A percentile compares a stretch with the other conserved stretches of the same genome.
These are phyloP conservation scores for Lactarius akahatsu DNA, from an alignment of 768 basidiomycete genomes.

Conservation along the genomic window DNA sequence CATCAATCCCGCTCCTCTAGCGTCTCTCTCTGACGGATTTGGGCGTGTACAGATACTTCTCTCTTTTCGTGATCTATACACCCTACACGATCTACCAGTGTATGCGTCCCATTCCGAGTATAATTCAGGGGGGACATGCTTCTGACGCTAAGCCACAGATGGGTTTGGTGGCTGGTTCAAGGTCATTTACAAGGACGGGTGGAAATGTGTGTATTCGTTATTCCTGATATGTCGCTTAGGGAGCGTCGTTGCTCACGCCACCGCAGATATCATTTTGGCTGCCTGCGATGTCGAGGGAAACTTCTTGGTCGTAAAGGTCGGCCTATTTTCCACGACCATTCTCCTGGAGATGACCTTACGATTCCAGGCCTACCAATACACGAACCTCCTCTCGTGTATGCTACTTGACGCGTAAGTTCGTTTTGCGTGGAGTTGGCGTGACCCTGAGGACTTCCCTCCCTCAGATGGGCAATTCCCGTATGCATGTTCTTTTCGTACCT, in stretches of 20 bases:
- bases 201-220: conserved; percentile 66
- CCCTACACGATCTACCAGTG: conserved; percentile 90
- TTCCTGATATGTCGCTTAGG: neutral
- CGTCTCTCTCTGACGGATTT: neutral
- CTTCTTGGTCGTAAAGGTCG: conserved; percentile 76
- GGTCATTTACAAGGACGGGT: conserved; percentile 71
- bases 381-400: conserved; percentile 86
- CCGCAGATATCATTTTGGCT: conserved; percentile 70
- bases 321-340: conserved; percentile 7
- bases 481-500: conserved; percentile 83
- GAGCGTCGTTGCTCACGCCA: conserved; percentile 4
- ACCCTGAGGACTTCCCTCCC: conserved; percentile 5
- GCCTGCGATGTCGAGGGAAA: conserved; percentile 86
- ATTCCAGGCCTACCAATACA: conserved; percentile 75
- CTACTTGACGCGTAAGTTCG: conserved; percentile 76
- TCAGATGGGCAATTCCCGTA: conserved; percentile 84
- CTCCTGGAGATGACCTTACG: conserved; percentile 3
- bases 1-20: conserved; percentile 33
- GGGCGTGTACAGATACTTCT: conserved; percentile 61
- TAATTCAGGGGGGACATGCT: neutral
- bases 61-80: conserved; percentile 72
- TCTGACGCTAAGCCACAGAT: conserved; percentile 44
- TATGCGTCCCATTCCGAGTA: conserved; percentile 38
- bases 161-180: conserved; percentile 83
- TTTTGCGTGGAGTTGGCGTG: neutral